Percentiles rank a stretch among this genome's conserved stretches.
These are phyloP conservation scores for Chionographis japonica DNA, from an alignment of 106 monocot genomes.

Conservation along the genomic window DNA sequence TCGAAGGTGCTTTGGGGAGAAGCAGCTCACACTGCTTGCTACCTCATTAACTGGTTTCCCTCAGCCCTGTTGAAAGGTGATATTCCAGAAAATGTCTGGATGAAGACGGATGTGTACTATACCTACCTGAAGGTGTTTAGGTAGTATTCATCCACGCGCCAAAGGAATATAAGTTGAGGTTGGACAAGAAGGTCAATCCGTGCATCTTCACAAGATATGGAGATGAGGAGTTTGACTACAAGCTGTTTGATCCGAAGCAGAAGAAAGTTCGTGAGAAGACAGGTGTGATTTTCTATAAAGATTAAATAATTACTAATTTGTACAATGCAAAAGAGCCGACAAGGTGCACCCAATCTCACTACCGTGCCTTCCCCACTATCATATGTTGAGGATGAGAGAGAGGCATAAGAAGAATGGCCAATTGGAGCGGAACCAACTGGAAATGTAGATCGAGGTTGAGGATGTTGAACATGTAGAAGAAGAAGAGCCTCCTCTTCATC, in stretches of 20 bases:
- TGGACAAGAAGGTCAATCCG: background rate
- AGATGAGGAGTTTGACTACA: background rate
- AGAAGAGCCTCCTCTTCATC: too few relatives aligned
- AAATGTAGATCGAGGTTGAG: too few relatives aligned
- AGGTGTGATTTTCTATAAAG: background rate
- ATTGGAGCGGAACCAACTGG: too few relatives aligned
- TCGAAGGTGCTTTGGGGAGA: background rate
- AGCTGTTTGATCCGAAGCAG: background rate
- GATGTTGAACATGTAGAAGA: too few relatives aligned
- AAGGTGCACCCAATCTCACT: background rate
- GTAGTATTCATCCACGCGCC: background rate
- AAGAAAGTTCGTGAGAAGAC: background rate
- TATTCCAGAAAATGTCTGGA: background rate
- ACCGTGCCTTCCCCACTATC: background rate
- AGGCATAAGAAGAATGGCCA: background rate
- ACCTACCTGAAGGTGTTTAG: background rate
- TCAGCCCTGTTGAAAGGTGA: background rate
- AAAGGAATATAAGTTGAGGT: background rate
- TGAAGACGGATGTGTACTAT: background rate
- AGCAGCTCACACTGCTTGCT: background rate
- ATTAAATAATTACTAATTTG: background rate
- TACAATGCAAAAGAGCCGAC: background rate
- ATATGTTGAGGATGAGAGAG: background rate
- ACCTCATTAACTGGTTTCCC: background rate
- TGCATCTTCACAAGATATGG: background rate